Evolutionary conservation across 768 basidiomycete species (phyloP), one percentile per base, ranked within the genome.

Genomic region (Neoboletus brunneissimus): DNA sequence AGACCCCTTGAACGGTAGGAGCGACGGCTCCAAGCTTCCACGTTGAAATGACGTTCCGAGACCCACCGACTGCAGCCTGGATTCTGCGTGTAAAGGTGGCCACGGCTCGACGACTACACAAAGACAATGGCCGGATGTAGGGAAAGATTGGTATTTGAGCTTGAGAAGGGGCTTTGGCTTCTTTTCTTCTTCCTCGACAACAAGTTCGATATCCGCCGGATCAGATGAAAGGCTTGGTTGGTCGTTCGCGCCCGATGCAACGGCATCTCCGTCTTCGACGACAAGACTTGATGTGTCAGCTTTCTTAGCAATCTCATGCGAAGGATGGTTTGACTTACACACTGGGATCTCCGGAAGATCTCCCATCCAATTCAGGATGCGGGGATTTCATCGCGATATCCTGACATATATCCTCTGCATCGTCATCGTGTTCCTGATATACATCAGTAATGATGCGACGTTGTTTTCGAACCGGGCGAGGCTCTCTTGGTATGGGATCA

Each of bases 101-200:
- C 84, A 91, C 16, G 91, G 92, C 67, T 94, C 91, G 16, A 92
- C 84, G 23, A 94, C 86, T 35, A 94, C 79, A 65, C 88, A 91
- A 18, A 94, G 79, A 68, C 88, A 91, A 52, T 83, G 81, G 0
- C 85, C 86, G 55, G 82, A 80, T 47, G 91, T 84, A 51, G 73
- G 78, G 69, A 91, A 91, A 13, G 88, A 87, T 62, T 81, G 80
- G 60, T 89, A 93, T 52, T 70, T 79, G 35, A 93, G 78, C 53
- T 81, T 78, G 34, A 91, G 73, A 31, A 79, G 60, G 7, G 88
- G 85, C 64, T 91, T 89, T 13, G 86, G 88, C 63, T 93, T 91
- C 61, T 76, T 75, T 58, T 86, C 86, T 50, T 87, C 86, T 47
- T 85, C 82, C n/a, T 75, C 76, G 27, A 74, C 62, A 48, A 80